Evolutionary conservation across 768 basidiomycete genomes (phyloP), one percentile per base, ranked within the genome.

Genomic region (Russula olivacea): DNA sequence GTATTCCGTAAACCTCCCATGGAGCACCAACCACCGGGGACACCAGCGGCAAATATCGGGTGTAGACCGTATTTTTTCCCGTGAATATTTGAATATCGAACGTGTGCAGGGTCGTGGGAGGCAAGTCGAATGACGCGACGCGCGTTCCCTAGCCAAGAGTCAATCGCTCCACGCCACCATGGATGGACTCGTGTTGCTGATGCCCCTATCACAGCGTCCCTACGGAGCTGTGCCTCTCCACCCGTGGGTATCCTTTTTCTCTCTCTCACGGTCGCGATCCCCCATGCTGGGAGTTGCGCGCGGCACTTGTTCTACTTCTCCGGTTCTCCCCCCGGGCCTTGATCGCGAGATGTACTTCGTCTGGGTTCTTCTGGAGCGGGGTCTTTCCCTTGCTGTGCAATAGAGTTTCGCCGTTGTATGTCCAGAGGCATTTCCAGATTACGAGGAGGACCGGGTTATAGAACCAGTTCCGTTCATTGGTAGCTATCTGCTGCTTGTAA

Each of bases 151-250:
- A 7, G n/a, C 21, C 11, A 10, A n/a, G 30, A 50, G 54, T 43
- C 32, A 60, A 50, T 49, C 12, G 54, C 58, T 58, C 63, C 63
- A 64, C 63, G 63, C 63, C 63, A 64, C 63, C 63, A 64, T 58
- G 63, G 58, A 25, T 56, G 30, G 41, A 53, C 58, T 60, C 54
- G 54, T 64, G 58, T 64, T 51, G 58, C 49, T 60, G 63, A 64
- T 64, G 54, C 63, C 63, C 63, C 63, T 64, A 64, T 64, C 63
- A 60, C 54, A 54, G 51, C 25, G 57, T 55, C 38, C 32, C 59
- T 38, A 38, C 45, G 23, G 54, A 40, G 58, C 58, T 51, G 63
- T 64, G 62, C 58, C 53, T 38, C 19, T 45, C 51, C 7, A n/a
- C 61, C n/a, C 47, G 61, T 56, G 55, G 58, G 50, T 64, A 34